Percentiles rank a stretch among this genome's conserved stretches.
Conservation (phyloP, 1,139 yeast species). For the Suhomyces guaymorum region DNA sequence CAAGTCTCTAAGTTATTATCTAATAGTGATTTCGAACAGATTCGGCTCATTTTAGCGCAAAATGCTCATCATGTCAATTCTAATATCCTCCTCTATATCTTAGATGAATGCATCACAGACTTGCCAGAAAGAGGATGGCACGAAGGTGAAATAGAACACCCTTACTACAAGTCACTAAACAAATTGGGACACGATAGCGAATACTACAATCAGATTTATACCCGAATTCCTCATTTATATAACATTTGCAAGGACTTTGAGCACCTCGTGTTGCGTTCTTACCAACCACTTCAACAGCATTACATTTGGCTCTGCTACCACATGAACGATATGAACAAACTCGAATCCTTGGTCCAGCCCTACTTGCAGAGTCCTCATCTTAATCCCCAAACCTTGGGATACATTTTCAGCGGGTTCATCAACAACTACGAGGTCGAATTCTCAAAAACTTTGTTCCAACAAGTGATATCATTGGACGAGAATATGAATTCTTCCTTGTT, state of each 20-base stretch:
- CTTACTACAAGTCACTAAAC: constrained; percentile 15
- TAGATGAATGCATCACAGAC: constrained; percentile 13
- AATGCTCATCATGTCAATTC: constrained; percentile 10
- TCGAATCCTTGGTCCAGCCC: constrained; percentile 23
- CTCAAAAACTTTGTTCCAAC: constrained; percentile 27
- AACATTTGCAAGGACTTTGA: constrained; percentile 23
- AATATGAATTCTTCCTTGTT: constrained; percentile 27
- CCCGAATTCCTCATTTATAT: constrained; percentile 22
- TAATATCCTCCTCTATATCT: constrained; percentile 15
- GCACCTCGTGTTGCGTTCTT: constrained; percentile 9
- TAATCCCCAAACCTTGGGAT: constrained; percentile 30
- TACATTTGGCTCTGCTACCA: constrained; percentile 39
- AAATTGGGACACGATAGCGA: constrained; percentile 16
- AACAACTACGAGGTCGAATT: constrained; percentile 36
- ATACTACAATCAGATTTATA: constrained; percentile 18
- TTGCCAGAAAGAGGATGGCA: neutral
- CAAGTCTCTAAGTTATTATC: neutral
- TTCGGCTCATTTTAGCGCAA: constrained; percentile 4
- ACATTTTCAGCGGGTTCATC: constrained; percentile 33
- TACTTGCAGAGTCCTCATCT: constrained; percentile 22
- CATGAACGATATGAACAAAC: constrained; percentile 27
- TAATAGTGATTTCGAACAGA: neutral
- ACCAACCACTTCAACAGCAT: constrained; percentile 23
- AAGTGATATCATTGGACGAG: constrained; percentile 21
- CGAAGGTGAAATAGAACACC: constrained; percentile 20